Conservation (phyloP, 2,329 filamentous ascomycete genomes). For the Rutstroemia sp. region DNA sequence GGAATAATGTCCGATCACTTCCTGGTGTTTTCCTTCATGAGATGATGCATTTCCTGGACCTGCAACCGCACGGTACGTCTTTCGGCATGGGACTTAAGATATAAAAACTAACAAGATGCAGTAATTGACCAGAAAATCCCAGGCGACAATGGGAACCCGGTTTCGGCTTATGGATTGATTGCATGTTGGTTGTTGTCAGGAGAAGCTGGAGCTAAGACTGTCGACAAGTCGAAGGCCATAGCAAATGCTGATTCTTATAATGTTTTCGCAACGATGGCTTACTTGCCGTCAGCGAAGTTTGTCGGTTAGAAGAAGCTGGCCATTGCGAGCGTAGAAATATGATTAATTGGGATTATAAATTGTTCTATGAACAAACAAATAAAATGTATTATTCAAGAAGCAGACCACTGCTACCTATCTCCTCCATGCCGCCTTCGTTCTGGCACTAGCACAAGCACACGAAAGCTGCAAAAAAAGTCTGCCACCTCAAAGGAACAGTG, state of each 20-base stretch:
- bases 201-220: not conserved
- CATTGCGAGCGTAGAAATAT: not conserved
- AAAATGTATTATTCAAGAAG: no score
- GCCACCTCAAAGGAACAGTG: no score
- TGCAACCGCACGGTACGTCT: slow-evolving; percentile 1
- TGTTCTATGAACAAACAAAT: no score
- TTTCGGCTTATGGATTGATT: not conserved
- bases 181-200: slow-evolving; percentile 1
- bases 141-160: not conserved
- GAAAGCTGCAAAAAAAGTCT: no score
- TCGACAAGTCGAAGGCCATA: slow-evolving; percentile 2
- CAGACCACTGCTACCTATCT: no score
- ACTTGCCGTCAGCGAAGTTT: not conserved
- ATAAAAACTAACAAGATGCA: not conserved
- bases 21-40: slow-evolving; percentile 1
- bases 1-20: slow-evolving; percentile 1
- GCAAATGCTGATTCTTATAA: slow-evolving; percentile 2
- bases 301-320: not conserved
- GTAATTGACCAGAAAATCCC: not conserved
- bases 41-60: slow-evolving; percentile 6
- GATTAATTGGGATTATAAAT: not conserved
- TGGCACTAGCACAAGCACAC: no score
- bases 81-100: not conserved
- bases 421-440: no score
- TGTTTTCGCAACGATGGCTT: slow-evolving; percentile 6